These are phyloP conservation scores for Colletotrichum cuscutae DNA, from an alignment of 2,329 filamentous ascomycete species.

Conservation along the genomic window DNA sequence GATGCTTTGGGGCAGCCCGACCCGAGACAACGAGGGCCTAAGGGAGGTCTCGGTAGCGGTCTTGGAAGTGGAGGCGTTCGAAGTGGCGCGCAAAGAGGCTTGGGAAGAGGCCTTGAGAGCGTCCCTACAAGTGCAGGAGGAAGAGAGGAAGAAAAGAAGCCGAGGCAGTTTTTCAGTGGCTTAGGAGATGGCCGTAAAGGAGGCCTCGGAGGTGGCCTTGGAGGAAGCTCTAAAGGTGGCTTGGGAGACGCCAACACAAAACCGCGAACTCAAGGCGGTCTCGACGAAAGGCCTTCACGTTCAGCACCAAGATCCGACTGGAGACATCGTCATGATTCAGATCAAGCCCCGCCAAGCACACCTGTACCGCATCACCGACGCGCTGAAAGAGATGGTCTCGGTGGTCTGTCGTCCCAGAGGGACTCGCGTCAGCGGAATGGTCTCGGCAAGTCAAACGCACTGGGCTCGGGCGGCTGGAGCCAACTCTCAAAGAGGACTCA, in stretches of 20 bases:
- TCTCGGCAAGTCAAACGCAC: background rate
- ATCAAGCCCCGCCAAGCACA: slow-evolving; percentile 1
- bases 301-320: background rate
- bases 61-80: background rate
- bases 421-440: background rate
- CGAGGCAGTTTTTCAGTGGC: background rate
- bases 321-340: slow-evolving; percentile 15
- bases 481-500: slow-evolving; percentile 12
- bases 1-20: background rate
- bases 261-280: background rate
- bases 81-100: background rate
- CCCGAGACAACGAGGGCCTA: background rate
- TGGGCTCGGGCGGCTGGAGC: background rate
- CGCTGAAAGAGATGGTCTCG: background rate
- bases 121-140: background rate
- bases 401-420: background rate
- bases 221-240: background rate
- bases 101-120: background rate
- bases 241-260: background rate
- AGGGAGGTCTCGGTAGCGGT: no score
- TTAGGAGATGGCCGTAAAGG: background rate
- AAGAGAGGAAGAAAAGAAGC: background rate
- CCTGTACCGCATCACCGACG: slow-evolving; percentile 23
- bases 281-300: slow-evolving; percentile 8
- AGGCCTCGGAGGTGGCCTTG: background rate